A percentile compares a stretch with the other conserved stretches of the same genome.
Conservation (phyloP, 306 rosid species). For the Alnus rubra region DNA sequence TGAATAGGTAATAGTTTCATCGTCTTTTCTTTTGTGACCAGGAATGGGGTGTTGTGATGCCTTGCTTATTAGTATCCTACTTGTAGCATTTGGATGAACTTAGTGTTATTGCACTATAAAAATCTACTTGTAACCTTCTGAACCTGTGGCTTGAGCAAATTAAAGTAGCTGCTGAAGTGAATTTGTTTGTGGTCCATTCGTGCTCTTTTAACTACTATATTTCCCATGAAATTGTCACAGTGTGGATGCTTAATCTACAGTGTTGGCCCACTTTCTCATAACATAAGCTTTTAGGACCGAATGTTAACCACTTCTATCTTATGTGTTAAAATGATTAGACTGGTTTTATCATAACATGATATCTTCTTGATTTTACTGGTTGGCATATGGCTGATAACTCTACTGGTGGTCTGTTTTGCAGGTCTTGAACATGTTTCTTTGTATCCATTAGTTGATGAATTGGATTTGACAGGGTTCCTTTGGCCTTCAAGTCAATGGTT, state of each 20-base stretch:
- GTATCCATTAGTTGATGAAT: constrained; percentile 9
- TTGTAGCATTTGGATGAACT: not conserved
- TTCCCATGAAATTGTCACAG: not conserved
- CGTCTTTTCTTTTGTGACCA: not conserved
- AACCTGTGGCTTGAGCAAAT: not conserved
- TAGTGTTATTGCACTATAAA: not conserved
- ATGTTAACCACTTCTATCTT: not conserved
- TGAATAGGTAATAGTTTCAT: not conserved
- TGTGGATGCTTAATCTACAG: not conserved
- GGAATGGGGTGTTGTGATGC: not conserved
- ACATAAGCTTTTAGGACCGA: not conserved
- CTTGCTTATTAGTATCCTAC: not conserved
- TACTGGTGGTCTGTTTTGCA: constrained; percentile 24
- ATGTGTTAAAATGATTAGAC: not conserved
- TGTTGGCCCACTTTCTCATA: not conserved
- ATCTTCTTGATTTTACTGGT: constrained; percentile 2
- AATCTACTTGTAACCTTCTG: not conserved
- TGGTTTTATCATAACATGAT: not conserved
- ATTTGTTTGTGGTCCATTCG: not conserved
- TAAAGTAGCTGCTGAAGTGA: not conserved
- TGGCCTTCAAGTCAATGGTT: constrained; percentile 1
- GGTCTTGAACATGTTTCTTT: constrained; percentile 13
- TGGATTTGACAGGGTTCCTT: constrained; percentile 19
- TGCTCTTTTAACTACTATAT: not conserved
- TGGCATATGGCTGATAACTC: constrained; percentile 22